Evolutionary conservation across 2,329 filamentous ascomycete genomes (phyloP), one percentile per base, ranked within the genome.

Genomic region (Pseudogymnoascus sp.): DNA sequence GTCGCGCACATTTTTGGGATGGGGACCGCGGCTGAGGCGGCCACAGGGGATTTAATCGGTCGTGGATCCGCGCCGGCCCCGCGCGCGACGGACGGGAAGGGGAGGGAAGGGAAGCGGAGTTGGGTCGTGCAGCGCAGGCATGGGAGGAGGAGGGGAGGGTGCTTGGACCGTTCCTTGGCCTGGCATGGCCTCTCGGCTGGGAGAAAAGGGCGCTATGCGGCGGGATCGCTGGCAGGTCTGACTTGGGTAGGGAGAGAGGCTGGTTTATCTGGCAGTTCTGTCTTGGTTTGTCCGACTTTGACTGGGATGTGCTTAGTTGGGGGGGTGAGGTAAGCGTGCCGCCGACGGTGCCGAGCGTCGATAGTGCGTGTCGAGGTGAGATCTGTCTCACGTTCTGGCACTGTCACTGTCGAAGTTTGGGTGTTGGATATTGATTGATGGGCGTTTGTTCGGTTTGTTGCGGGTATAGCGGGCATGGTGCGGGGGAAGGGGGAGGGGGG

Each of bases 141-240:
- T 53, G 3, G 46, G 18, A 10, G 7, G 38, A 1, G 44, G 11
- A 34, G 10, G 40, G 38, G 37, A 23, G 42, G 44, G 50, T 56
- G 50, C 50, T 56, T 56, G 50, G 50, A 21, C 50, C 50, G n/a
- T 56, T 56, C 50, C 28, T 34, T 56, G 50, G 50, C 50, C 50
- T 56, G 50, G 5, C 23, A 42, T 10, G 38, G 38, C 38, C 16
- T 16, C 38, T 42, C 8, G 38, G n/a, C 38, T 11, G 38, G 38
- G 38, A 42, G 38, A 42, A 42, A 40, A 31, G 50, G 25, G 25
- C 23, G 25, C 46, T 53, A 53, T 31, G 7, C 5, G 31, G 25
- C 50, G 28, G n/a, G 25, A 34, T 34, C 50, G 50, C 50, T 56
- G 50, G 11, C 10, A 34, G 28, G 50, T 56, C 50, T 56, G 50